Base-by-base conservation (phyloP, 1,139 yeast species). In the Geotrichum phurueaensis region DNA sequence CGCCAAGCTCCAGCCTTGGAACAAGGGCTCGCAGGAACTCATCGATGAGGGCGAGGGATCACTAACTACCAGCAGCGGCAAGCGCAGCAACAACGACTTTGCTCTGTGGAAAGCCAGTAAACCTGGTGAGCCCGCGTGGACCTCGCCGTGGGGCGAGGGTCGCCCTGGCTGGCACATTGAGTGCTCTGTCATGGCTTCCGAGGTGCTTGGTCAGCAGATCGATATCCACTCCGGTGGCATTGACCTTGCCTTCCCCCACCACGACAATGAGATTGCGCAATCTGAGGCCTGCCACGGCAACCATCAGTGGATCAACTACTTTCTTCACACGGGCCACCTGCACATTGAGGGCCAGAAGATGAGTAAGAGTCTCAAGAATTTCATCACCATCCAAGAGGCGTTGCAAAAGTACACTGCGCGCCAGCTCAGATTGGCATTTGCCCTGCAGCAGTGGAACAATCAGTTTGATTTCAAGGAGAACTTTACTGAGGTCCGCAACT, bases 81-180 rank as follows among this genome's bases (percentile, higher is more conserved):
- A 92, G 76, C 82, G 80, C 68, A 86, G 84, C 62, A 75, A 87
- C 3, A 88, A 90, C 36, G 99, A 94, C 75, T 94, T 94, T 76
- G 99, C 99, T 0, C 79, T 94, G 51, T 94, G 99, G 99, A 94
- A 94, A 73, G 85, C 94, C 1, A 88, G 96, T 18, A 94, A 94
- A 72, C 94, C 96, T 0, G 99, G 99, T 68, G 99, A 94, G 77
- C 99, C 99, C 22, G 82, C 85, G 53, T 94, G 99, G 98, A 81
- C 81, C 2, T 89, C 97, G 1, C 92, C 95, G 50, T 94, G 98
- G 98, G 99, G 99, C 45, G 79, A 81, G 63, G 99, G 99, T 56
- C 87, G 99, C 73, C 99, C 99, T 2, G 99, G 99, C 1, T 94
- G 99, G 99, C 99, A 94, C 73, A 94, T 94, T 74, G 99, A 94